Evolutionary conservation across 176 grass and related monocot species (phyloP).

Genomic region (Phyllostachys edulis): DNA sequence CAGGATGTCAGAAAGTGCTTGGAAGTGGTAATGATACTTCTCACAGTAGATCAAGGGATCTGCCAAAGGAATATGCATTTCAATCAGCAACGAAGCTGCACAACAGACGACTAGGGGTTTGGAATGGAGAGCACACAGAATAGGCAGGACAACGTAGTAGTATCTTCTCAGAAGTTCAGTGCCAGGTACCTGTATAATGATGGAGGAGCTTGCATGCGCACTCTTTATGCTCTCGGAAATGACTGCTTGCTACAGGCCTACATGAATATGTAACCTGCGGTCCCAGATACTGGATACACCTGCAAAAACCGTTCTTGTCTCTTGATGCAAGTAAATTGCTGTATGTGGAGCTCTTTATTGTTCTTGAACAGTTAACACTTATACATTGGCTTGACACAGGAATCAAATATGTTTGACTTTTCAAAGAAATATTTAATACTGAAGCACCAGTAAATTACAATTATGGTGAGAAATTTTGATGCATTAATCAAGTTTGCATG

Average conservation of each 20-base stretch:
- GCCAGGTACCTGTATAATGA: not conserved
- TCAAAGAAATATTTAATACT: not conserved
- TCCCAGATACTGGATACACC: not conserved
- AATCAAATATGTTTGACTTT: not conserved
- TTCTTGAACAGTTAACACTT: not conserved
- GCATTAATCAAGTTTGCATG: not conserved
- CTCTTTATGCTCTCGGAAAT: not conserved
- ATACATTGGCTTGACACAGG: not conserved
- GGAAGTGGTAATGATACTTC: constrained; percentile 1
- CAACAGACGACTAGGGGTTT: not conserved
- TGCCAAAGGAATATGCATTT: not conserved
- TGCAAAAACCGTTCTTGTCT: not conserved
- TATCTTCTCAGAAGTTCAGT: not conserved
- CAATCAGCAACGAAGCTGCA: not conserved
- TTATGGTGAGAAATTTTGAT: not conserved
- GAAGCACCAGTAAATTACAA: not conserved
- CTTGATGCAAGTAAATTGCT: not conserved
- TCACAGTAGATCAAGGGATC: not conserved
- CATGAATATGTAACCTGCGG: not conserved
- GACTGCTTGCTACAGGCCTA: not conserved
- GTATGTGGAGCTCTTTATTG: not conserved
- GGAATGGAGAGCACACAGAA: not conserved
- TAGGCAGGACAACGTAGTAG: not conserved
- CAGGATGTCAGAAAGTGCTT: not conserved
- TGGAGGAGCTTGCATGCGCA: not conserved